phyloP scores from a whole-genome alignment of 2,329 filamentous ascomycete species.

The Pseudogymnoascus sp. region DNA sequence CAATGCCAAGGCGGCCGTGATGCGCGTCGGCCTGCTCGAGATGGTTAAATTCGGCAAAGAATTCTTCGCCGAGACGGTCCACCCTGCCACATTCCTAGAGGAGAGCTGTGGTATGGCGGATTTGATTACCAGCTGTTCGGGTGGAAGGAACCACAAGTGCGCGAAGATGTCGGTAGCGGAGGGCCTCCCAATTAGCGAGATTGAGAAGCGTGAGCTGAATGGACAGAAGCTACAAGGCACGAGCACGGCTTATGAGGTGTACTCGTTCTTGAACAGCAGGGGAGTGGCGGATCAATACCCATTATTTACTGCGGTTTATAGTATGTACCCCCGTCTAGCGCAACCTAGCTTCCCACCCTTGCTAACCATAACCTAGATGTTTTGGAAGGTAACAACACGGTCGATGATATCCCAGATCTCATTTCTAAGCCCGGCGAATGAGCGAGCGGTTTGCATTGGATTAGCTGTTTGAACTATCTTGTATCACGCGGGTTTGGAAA shows the following conservation, averaged over 20 bases:
- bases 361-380: constrained; percentile 46
- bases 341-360: background rate
- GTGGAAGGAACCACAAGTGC: constrained; percentile 89
- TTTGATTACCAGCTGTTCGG: constrained; percentile 86
- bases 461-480: background rate
- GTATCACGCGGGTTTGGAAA: background rate
- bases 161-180: constrained; percentile 80
- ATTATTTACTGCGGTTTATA: constrained; percentile 79
- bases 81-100: constrained; percentile 86
- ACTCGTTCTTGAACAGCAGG: constrained; percentile 74
- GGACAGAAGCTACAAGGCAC: constrained; percentile 96
- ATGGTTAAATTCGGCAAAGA: constrained; percentile 94
- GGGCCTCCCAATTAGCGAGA: constrained; percentile 72
- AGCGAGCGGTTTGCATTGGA: background rate
- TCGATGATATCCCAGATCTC: constrained; percentile 72
- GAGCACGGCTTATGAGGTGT: constrained; percentile 83
- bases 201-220: constrained; percentile 85
- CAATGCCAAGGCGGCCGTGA: constrained; percentile 97
- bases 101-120: constrained; percentile 93
- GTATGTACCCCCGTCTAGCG: constrained; percentile 19
- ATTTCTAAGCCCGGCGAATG: constrained; percentile 31
- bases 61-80: constrained; percentile 80
- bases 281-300: constrained; percentile 79
- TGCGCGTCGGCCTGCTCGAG: constrained; percentile 91
- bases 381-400: constrained; percentile 65